Evolutionary conservation across 495 filamentous ascomycete genomes (phyloP), one percentile per base, ranked within the genome.

Genomic region (Platismatia glauca): DNA sequence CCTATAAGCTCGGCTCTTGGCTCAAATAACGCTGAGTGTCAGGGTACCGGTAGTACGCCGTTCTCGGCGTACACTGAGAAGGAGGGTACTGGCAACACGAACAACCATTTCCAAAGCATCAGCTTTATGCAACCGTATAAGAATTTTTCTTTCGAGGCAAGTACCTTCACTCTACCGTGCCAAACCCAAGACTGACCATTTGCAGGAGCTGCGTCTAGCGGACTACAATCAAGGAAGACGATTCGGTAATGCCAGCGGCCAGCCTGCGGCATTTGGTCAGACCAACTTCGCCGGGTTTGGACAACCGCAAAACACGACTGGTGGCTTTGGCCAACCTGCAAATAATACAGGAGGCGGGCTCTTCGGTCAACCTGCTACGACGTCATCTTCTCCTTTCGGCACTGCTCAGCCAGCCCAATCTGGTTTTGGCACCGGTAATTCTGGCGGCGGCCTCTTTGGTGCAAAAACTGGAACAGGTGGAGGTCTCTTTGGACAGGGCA

Each of bases 221-320:
- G 94, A 98, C 75, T 98, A 97, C 74, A 82, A 85, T 59, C 86
- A 89, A 77, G 94, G 94, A 31, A 83, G 94, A 61, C 84, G 86
- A 41, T 88, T 79, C 66, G 94, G 91, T 11, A 93, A 90, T 67
- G 79, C 82, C 27, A 89, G 88, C 61, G 90, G 89, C 57, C 87
- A 89, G 70, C 82, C 87, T 48, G 90, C 90, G 38, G 89, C 87
- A 7, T 98, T 98, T 70, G 94, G 94, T 6, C 48, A 52, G 27
- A 52, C 48, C 48, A 52, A 52, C 13, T 52, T 52, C 15, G 48
- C 2, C 16, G 48, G 48, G 22, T 52, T 52, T 31, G 48, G 48
- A 52, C 48, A 52, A 18, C 24, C 48, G 31, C 64, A 64, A 34
- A 64, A 63, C 20, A 66, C 53, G 18, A 67, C 37, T 43, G 39